Percentiles rank a stretch among this genome's conserved stretches.
Conservation (phyloP, 495 filamentous ascomycete species). For the Aspergillus leporis region DNA sequence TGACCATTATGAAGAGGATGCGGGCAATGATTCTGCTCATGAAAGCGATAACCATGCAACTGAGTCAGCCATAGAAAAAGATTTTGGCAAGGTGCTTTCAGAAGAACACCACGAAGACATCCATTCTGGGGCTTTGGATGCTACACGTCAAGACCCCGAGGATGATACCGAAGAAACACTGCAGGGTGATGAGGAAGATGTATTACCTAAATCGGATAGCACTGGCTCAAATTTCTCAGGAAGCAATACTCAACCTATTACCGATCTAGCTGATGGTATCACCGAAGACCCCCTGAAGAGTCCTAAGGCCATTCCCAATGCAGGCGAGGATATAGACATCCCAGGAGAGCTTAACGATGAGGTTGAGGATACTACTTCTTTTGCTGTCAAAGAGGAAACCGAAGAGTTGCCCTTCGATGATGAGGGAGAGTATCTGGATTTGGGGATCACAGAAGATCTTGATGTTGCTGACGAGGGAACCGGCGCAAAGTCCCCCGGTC, state of each 20-base stretch:
- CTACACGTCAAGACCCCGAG: conserved; percentile 25
- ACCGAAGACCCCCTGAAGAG: conserved; percentile 35
- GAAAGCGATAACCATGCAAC: conserved; percentile 21
- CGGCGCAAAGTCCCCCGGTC: conserved; percentile 12
- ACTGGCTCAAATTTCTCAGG: conserved; percentile 11
- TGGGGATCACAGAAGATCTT: conserved; percentile 16
- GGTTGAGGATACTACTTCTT: conserved; percentile 7
- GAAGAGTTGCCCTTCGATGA: conserved; percentile 37
- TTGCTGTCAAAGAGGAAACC: conserved; percentile 38
- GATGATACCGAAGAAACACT: conserved; percentile 18
- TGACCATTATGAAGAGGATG: conserved; percentile 20
- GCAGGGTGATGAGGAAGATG: conserved; percentile 22
- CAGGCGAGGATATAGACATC: conserved; percentile 9
- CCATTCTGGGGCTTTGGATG: conserved; percentile 15
- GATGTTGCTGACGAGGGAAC: conserved; percentile 12
- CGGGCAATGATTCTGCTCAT: conserved; percentile 20
- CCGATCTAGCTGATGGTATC: conserved; percentile 30
- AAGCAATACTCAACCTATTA: conserved; percentile 16
- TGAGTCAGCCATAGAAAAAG: conserved; percentile 18
- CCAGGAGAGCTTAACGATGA: conserved; percentile 22
- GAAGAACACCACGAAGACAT: conserved; percentile 14
- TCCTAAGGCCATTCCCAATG: conserved; percentile 18
- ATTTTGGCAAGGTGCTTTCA: conserved; percentile 12
- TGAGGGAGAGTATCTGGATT: conserved; percentile 27
- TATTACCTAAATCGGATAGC: conserved; percentile 16